phyloP scores from a whole-genome alignment of 805 yeast genomes.

The Candida ortonii region DNA sequence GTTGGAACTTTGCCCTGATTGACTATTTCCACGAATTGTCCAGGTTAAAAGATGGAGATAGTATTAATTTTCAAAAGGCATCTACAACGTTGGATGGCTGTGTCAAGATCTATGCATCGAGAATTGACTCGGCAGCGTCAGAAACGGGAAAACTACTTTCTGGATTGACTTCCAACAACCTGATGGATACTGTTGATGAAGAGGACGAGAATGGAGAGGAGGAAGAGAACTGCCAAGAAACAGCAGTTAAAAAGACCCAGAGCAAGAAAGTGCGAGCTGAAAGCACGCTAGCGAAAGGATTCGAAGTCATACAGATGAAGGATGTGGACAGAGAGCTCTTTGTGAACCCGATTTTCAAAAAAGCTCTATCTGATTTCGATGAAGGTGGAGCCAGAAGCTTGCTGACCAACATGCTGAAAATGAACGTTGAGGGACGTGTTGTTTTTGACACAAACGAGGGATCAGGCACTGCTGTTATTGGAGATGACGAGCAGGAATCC shows the following conservation, averaged over 20 bases:
- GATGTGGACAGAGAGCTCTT: conserved; percentile 49
- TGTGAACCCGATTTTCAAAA: conserved; percentile 55
- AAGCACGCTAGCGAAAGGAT: conserved; percentile 37
- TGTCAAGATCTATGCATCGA: conserved; percentile 84
- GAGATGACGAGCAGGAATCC: conserved; percentile 10
- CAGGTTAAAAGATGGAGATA: conserved; percentile 68
- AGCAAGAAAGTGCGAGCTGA: conserved; percentile 19
- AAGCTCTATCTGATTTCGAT: conserved; percentile 55
- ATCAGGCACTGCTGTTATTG: conserved; percentile 17
- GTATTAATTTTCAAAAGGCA: conserved; percentile 86
- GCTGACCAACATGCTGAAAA: conserved; percentile 46
- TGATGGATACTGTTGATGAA: conserved; percentile 22
- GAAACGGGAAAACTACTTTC: conserved; percentile 78
- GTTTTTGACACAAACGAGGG: conserved; percentile 45
- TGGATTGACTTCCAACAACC: conserved; percentile 39
- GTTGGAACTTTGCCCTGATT: conserved; percentile 88
- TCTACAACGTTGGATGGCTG: conserved; percentile 92
- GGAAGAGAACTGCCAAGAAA: conserved; percentile 22
- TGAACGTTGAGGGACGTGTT: conserved; percentile 45
- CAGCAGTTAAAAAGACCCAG: conserved; percentile 14
- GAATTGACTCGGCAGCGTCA: conserved; percentile 88
- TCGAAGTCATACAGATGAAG: conserved; percentile 41
- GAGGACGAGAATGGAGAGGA: conserved; percentile 23
- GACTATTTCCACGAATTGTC: conserved; percentile 87
- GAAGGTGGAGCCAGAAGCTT: conserved; percentile 62